Evolutionary conservation across 176 grass and related monocot genomes (phyloP).

Genomic region (Rhipidocladum racemiflorum): DNA sequence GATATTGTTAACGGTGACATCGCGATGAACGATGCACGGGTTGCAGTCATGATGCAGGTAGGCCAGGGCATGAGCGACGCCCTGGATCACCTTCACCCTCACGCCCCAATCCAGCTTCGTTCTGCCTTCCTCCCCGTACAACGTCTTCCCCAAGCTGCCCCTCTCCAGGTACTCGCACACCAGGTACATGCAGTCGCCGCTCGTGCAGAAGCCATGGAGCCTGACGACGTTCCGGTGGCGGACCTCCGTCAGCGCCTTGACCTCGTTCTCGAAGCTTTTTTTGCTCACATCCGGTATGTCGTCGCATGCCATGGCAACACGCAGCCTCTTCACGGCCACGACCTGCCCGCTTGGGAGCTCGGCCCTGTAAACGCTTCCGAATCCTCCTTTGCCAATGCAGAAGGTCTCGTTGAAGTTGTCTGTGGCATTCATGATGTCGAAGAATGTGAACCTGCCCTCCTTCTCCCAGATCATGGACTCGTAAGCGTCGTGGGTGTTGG

Average conservation of each 20-base stretch:
- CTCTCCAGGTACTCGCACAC: constrained; percentile 82
- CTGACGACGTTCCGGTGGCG: constrained; percentile 85
- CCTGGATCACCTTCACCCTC: constrained; percentile 70
- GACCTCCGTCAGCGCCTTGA: constrained; percentile 65
- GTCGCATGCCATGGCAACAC: too few species aligned
- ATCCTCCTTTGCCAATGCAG: constrained; percentile 89
- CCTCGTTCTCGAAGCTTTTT: constrained; percentile 87
- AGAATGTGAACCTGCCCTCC: constrained; percentile 79
- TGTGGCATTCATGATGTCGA: constrained; percentile 73
- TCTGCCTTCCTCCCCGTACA: constrained; percentile 62
- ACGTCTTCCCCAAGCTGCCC: constrained; percentile 71
- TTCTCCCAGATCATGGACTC: constrained; percentile 86
- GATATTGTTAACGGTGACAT: constrained; percentile 76
- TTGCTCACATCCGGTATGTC: constrained; percentile 50
- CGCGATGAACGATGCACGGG: constrained; percentile 63
- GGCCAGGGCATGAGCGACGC: constrained; percentile 72
- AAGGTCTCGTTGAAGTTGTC: constrained; percentile 72
- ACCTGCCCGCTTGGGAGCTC: constrained; percentile 58
- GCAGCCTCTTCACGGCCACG: constrained; percentile 88
- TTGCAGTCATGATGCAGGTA: constrained; percentile 81
- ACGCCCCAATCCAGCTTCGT: constrained; percentile 62
- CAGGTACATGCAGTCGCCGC: constrained; percentile 63
- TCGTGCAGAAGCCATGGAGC: constrained; percentile 84
- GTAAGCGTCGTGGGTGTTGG: constrained; percentile 26
- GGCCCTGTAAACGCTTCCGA: constrained; percentile 78